Evolutionary conservation across 2,329 filamentous ascomycete genomes (phyloP).

Genomic region (Elsinoe necatrix): DNA sequence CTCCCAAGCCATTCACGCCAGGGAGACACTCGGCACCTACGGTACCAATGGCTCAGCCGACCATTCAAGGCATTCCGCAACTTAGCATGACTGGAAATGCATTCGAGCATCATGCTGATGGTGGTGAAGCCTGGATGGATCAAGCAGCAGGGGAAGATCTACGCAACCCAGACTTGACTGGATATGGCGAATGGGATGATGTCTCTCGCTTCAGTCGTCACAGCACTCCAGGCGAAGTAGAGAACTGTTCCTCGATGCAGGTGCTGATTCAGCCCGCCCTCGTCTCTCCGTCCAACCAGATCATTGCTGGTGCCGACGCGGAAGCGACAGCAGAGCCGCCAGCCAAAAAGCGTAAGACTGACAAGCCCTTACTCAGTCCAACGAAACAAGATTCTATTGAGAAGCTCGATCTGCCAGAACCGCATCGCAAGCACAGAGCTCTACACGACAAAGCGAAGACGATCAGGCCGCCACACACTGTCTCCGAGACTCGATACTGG

Average conservation of each 20-base stretch:
- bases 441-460: conserved; percentile 22
- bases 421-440: conserved; percentile 17
- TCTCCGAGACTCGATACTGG: conserved; percentile 27
- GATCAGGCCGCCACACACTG: conserved; percentile 21
- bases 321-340: conserved; percentile 3
- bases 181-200: background rate
- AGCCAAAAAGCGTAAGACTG: background rate
- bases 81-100: background rate
- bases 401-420: background rate
- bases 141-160: background rate
- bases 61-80: background rate
- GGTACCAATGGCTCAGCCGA: background rate
- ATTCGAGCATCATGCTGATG: background rate
- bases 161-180: background rate
- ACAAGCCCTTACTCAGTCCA: background rate
- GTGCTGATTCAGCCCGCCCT: background rate
- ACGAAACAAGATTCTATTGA: background rate
- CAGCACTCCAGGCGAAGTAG: conserved; percentile 9
- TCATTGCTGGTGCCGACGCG: background rate
- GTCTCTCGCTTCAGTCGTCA: background rate
- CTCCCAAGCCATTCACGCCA: background rate
- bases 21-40: background rate
- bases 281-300: background rate
- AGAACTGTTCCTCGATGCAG: background rate
- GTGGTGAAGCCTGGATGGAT: background rate